Conservation (phyloP, 179 eudicot species). For the Gypsophila paniculata region DNA sequence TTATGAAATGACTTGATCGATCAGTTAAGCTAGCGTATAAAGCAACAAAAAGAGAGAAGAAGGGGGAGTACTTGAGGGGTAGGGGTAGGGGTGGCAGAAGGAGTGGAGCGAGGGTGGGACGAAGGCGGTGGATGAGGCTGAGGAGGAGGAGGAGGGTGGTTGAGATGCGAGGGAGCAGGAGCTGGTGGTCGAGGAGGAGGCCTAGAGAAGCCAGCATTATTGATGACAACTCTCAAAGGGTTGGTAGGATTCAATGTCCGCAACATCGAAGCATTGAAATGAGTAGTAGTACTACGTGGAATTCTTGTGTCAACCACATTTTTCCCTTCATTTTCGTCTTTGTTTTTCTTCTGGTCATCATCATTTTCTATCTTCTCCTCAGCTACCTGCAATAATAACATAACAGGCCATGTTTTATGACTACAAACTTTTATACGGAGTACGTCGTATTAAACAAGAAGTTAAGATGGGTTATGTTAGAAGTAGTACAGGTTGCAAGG, state of each 20-base stretch:
- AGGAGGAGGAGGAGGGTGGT: slow-evolving; percentile 18
- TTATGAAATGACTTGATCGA: too few relatives aligned
- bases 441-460: neutral
- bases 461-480: neutral
- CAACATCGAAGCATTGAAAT: slow-evolving; percentile 53
- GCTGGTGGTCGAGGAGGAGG: slow-evolving; percentile 25
- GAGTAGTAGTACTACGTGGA: slow-evolving; percentile 18
- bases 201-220: slow-evolving; percentile 32
- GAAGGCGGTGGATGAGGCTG: slow-evolving; percentile 20
- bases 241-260: slow-evolving; percentile 67
- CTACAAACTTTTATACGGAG: too few relatives aligned
- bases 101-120: slow-evolving; percentile 41
- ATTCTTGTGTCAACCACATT: slow-evolving; percentile 8
- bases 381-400: slow-evolving; percentile 33
- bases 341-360: slow-evolving; percentile 3
- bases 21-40: too few relatives aligned
- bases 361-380: slow-evolving; percentile 27
- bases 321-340: slow-evolving; percentile 3
- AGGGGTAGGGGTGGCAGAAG: slow-evolving; percentile 26
- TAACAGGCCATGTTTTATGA: too few relatives aligned
- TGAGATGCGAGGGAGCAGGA: slow-evolving; percentile 21
- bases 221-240: slow-evolving; percentile 65
- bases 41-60: neutral
- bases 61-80: slow-evolving; percentile 28
- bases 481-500: slow-evolving; percentile 29